Evolutionary conservation across 108 stramenopile genomes (phyloP).

Genomic region (Nitzschia sp.): DNA sequence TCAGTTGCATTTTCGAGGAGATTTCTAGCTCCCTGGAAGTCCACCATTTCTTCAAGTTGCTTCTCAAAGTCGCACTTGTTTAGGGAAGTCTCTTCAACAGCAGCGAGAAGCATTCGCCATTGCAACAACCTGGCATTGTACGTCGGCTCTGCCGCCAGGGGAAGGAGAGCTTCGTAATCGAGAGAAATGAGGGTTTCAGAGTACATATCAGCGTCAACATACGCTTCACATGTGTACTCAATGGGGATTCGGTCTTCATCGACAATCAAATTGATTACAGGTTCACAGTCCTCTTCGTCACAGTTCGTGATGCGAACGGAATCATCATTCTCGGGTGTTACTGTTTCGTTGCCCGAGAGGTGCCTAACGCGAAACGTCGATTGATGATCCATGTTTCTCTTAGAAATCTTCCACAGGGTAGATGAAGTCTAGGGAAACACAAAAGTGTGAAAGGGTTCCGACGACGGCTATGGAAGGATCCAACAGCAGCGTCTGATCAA

Average conservation of each 20-base stretch:
- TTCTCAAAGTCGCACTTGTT: constrained; percentile 5
- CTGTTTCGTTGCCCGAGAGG: background rate
- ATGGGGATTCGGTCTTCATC: constrained; percentile 7
- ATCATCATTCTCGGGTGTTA: background rate
- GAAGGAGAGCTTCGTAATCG: constrained; percentile 16
- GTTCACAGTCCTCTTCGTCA: constrained; percentile 10
- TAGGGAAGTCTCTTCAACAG: background rate
- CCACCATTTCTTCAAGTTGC: background rate
- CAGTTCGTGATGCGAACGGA: constrained; percentile 7
- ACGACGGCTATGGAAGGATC: too few relatives aligned
- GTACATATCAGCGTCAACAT: background rate
- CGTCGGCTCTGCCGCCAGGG: background rate
- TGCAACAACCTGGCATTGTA: constrained; percentile 3
- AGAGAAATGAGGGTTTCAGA: background rate
- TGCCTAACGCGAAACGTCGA: constrained; percentile 4
- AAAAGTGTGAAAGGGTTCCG: too few relatives aligned
- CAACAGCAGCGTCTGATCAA: too few relatives aligned
- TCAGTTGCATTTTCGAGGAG: background rate
- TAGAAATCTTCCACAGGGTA: too few relatives aligned
- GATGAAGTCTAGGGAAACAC: too few relatives aligned
- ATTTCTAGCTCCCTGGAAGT: background rate
- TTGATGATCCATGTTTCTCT: too few relatives aligned
- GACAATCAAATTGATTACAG: background rate
- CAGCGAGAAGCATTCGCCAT: constrained; percentile 13
- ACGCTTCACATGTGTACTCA: constrained; percentile 5